These are phyloP conservation scores for Lobosporangium transversale DNA, from an alignment of 192 early-diverging fungal genomes.

Conservation along the genomic window DNA sequence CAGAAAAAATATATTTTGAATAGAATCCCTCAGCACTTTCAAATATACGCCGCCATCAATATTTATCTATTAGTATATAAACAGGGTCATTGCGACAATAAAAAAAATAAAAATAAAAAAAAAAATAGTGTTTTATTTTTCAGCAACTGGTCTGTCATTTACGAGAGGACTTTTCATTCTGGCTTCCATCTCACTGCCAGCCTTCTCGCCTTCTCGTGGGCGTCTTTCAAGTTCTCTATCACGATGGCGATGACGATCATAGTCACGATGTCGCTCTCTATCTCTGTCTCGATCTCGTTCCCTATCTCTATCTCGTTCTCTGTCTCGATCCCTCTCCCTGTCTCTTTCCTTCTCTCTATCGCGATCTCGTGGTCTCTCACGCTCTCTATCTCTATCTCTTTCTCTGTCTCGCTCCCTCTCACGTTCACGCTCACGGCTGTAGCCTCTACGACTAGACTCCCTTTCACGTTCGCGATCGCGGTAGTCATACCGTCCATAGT, in stretches of 20 bases:
- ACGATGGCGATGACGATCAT: constrained; percentile 16
- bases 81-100: neutral
- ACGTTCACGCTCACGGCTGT: constrained; percentile 24
- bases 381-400: constrained; percentile 20
- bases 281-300: neutral
- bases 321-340: constrained; percentile 4
- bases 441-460: constrained; percentile 17
- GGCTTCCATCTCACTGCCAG: constrained; percentile 1
- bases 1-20: too few species aligned
- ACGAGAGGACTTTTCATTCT: constrained; percentile 24
- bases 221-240: constrained; percentile 12
- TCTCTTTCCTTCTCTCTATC: constrained; percentile 12
- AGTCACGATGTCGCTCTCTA: constrained; percentile 7
- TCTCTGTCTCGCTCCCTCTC: constrained; percentile 13
- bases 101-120: neutral
- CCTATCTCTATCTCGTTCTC: too few species aligned
- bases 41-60: too few species aligned
- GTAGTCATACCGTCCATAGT: constrained; percentile 35
- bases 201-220: constrained; percentile 3
- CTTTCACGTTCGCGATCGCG: constrained; percentile 14
- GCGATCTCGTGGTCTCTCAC: constrained; percentile 18
- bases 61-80: too few species aligned
- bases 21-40: too few species aligned
- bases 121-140: neutral
- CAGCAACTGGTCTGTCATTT: neutral